Evolutionary conservation across 495 filamentous ascomycete genomes (phyloP), one percentile per base, ranked within the genome.

Genomic region (Neurospora hispaniola): DNA sequence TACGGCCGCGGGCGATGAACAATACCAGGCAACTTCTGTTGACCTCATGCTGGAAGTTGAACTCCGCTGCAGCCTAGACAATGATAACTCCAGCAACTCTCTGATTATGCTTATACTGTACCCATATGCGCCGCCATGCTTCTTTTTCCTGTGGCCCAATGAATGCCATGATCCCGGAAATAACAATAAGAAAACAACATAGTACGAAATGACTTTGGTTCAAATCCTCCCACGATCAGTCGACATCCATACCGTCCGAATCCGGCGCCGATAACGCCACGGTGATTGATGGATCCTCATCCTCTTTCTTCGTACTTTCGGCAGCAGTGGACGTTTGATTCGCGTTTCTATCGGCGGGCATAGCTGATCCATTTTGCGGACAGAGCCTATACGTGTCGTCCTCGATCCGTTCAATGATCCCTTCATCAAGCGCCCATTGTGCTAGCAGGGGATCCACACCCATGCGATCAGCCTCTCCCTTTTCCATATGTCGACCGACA

Each of bases 401-500:
- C 11, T 82, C 83, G n/a, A 79, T 80, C 9, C 79, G 80, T 73
- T 89, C 86, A 72, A 90, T 87, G 69, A 90, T 89, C n/a, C 81
- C 82, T 72, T 87, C 83, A 0, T 86, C 83, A 8, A 89, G 75
- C 5, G 88, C 86, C 88, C 88, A 90, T 66, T 84, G 79, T 3
- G 86, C 84, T 48, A 90, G 76, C 16, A 84, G 75, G 7, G 78
- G 74, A 75, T 90, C 88, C 38, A 87, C 84, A 0, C 82, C 85
- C 71, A 89, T 78, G 14, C 82, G 76, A 41, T 76, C 74, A 42
- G 85, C 86, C 75, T 89, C 88, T 11, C 84, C 83, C 74, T 87
- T 86, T 79, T 97, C 94, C 84, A 94, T 91, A 79, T 97, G 96
- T 41, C 91, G 86, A 0, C 94, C 95, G 3, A 99, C 92, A 80